phyloP scores from a whole-genome alignment of 148 eudicot species.

The Spergularia bocconei region DNA sequence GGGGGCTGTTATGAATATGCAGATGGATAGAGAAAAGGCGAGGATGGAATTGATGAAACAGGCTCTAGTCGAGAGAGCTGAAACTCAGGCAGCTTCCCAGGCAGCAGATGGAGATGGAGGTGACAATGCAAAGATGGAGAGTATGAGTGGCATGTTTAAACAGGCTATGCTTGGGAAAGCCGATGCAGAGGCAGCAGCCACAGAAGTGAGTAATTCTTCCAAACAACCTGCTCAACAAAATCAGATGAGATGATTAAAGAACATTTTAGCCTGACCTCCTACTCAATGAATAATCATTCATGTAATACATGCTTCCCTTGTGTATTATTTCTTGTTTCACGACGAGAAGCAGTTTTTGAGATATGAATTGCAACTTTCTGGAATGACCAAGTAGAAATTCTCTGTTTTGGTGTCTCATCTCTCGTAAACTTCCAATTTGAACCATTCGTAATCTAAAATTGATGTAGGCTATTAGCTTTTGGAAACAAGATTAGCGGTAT shows the following conservation, averaged over 20 bases:
- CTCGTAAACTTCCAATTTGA: no score
- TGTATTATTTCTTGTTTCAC: neutral
- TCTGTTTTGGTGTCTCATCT: no score
- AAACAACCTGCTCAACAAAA: conserved; percentile 18
- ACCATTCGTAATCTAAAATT: no score
- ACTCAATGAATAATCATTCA: conserved; percentile 17
- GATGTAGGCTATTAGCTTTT: no score
- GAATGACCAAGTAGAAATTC: neutral
- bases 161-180: conserved; percentile 67
- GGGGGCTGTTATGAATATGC: conserved; percentile 59
- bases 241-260: conserved; percentile 7
- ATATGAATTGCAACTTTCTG: conserved; percentile 3
- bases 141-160: conserved; percentile 59
- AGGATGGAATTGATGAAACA: conserved; percentile 67
- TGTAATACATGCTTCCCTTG: conserved; percentile 17
- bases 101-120: conserved; percentile 11
- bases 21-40: conserved; percentile 71
- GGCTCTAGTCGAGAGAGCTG: conserved; percentile 63
- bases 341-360: conserved; percentile 10
- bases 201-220: conserved; percentile 21
- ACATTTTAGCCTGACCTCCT: conserved; percentile 6
- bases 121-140: conserved; percentile 49
- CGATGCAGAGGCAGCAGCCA: conserved; percentile 44
- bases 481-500: no score
- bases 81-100: conserved; percentile 41